Evolutionary conservation across 352 stramenopile genomes (phyloP), one percentile per base, ranked within the genome.

Genomic region (Globisporangium recalcitrans): DNA sequence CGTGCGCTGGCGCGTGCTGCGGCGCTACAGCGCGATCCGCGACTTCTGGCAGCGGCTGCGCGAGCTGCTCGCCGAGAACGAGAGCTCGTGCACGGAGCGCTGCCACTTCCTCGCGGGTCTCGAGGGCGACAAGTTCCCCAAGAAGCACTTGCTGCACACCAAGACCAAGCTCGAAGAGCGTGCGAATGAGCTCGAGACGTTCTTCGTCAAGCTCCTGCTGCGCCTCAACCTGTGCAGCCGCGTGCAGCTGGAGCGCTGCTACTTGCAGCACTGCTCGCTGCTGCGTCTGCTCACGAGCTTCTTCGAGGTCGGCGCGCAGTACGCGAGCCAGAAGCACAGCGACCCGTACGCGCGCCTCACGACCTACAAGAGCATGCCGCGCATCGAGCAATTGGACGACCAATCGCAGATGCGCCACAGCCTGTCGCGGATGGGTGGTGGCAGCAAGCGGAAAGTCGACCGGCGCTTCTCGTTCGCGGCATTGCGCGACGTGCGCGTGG

Each of bases 11-110:
- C 67, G 78, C 13, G 63, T 88, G 51, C 42, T 58, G 49, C 83
- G 82, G 64, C 79, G 82, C 31, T 91, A 91, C 71, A 78, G 79
- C 65, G 79, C 89, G 64, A 88, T 91, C 63, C 82, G 82, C 67
- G 79, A 73, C 55, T 80, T 91, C 65, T 91, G 76, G 75, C 62
- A 75, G 6, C 53, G 63, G n/a, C 69, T 91, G 46, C 72, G 75
- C 54, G 72, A 68, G 34, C 29, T 67, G 16, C 59, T 85, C 2
- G 61, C 62, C 2, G 67, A 71, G 21, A 72, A 71, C 59, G 57
- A 63, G n/a, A 38, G 53, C 0, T 58, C 63, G 13, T 89, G 82
- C 65, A 79, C 70, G 0, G 82, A 91, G 55, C 74, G 75, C 38
- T 82, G 72, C 62, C 82, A 91, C 62, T 91, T 89, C 53, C 70